These are phyloP conservation scores for Discostella stelligera DNA, from an alignment of 352 stramenopile species.

Conservation along the genomic window DNA sequence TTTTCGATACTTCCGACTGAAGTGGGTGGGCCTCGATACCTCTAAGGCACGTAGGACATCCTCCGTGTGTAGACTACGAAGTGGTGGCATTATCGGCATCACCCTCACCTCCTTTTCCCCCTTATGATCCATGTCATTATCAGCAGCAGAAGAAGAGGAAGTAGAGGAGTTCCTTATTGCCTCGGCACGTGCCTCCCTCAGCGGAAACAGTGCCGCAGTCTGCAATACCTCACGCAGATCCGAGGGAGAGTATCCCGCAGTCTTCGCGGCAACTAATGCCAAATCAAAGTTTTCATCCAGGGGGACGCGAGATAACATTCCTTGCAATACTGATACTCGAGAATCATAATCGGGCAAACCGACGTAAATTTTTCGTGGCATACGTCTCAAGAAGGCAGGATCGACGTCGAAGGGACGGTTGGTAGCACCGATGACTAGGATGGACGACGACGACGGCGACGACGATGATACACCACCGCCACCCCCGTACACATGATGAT, in stretches of 20 bases:
- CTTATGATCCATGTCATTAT: slow-evolving; percentile 10
- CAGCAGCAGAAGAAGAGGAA: slow-evolving; percentile 1
- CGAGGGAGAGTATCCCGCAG: slow-evolving; percentile 81
- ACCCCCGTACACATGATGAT: neutral
- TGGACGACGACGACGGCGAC: slow-evolving; percentile 79
- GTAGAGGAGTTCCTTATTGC: slow-evolving; percentile 5
- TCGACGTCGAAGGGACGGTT: slow-evolving; percentile 97
- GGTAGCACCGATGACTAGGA: slow-evolving; percentile 95
- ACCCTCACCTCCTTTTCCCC: neutral
- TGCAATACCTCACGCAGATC: slow-evolving; percentile 67
- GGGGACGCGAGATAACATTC: slow-evolving; percentile 78
- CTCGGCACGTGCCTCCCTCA: slow-evolving; percentile 47
- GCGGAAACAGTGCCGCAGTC: slow-evolving; percentile 48
- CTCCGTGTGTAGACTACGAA: slow-evolving; percentile 47
- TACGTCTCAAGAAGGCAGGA: slow-evolving; percentile 91
- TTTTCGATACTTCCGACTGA: slow-evolving; percentile 48
- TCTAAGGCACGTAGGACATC: slow-evolving; percentile 57
- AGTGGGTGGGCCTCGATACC: slow-evolving; percentile 48
- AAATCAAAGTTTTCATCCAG: slow-evolving; percentile 81
- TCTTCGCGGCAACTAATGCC: slow-evolving; percentile 80
- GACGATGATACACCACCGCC: neutral
- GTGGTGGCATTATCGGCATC: slow-evolving; percentile 16
- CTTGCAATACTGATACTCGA: slow-evolving; percentile 73
- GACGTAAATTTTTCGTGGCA: slow-evolving; percentile 88
- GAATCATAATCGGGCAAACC: slow-evolving; percentile 49